Conservation (phyloP, 805 yeast species). For the Suhomyces pyralidae region DNA sequence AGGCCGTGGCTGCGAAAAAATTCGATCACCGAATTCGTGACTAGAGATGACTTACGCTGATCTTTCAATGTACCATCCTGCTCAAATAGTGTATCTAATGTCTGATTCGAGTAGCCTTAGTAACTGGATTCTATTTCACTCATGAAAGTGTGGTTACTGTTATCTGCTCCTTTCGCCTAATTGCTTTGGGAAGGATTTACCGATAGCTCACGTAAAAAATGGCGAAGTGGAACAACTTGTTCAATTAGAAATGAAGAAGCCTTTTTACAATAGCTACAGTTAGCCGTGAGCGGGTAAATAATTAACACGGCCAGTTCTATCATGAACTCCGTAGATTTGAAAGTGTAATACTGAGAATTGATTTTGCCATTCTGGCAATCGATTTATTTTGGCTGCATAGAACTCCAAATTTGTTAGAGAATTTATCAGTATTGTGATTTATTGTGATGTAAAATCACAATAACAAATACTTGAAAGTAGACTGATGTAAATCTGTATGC, state of each 20-base stretch:
- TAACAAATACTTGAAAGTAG: neutral
- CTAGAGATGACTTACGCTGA: neutral
- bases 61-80: neutral
- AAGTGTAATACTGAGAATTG: no score
- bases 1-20: neutral
- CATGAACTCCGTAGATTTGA: neutral
- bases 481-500: neutral
- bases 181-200: neutral
- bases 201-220: neutral
- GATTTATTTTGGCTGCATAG: no score
- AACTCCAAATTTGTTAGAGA: no score
- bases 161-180: neutral
- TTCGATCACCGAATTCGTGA: no score
- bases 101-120: neutral
- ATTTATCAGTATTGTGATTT: neutral
- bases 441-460: no score
- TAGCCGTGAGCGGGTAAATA: neutral
- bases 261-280: neutral
- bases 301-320: neutral
- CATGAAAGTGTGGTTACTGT: no score
- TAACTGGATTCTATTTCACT: neutral
- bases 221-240: neutral
- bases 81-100: neutral
- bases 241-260: neutral
- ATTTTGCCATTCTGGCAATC: neutral